phyloP scores from a whole-genome alignment of 306 rosid genomes.

The Calophaca sinica region DNA sequence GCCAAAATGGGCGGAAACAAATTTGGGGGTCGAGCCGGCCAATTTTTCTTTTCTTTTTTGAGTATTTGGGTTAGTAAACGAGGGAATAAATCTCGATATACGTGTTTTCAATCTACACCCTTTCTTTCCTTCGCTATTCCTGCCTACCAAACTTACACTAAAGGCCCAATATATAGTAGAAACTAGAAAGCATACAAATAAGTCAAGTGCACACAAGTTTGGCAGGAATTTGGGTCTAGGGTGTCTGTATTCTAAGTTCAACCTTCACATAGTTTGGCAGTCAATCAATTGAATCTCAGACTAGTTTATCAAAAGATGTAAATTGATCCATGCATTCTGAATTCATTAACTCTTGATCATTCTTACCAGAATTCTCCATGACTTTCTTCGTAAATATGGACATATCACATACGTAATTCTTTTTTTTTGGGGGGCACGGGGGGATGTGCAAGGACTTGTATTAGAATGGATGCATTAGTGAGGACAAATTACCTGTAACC shows the following conservation, averaged over 20 bases:
- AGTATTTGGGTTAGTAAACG: too few relatives aligned
- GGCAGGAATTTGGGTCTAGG: too few relatives aligned
- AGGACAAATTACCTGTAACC: conserved; percentile 72
- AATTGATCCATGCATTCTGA: background rate
- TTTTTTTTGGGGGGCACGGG: background rate
- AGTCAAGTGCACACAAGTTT: background rate
- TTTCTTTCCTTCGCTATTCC: too few relatives aligned
- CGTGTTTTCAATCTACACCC: too few relatives aligned
- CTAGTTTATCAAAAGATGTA: background rate
- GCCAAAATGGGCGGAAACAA: too few relatives aligned
- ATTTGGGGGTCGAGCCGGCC: too few relatives aligned
- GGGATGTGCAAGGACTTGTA: background rate
- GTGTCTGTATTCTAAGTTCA: background rate
- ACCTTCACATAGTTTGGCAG: background rate
- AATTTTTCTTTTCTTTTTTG: too few relatives aligned
- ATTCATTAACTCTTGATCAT: background rate
- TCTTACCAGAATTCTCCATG: background rate
- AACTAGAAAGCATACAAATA: background rate
- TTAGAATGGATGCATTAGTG: background rate
- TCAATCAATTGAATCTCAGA: background rate
- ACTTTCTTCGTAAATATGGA: background rate
- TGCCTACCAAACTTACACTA: background rate
- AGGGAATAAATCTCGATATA: too few relatives aligned
- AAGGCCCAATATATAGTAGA: background rate
- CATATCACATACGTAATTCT: background rate